Evolutionary conservation across 805 yeast genomes (phyloP), one percentile per base, ranked within the genome.

Genomic region (Wickerhamiella azymoides): DNA sequence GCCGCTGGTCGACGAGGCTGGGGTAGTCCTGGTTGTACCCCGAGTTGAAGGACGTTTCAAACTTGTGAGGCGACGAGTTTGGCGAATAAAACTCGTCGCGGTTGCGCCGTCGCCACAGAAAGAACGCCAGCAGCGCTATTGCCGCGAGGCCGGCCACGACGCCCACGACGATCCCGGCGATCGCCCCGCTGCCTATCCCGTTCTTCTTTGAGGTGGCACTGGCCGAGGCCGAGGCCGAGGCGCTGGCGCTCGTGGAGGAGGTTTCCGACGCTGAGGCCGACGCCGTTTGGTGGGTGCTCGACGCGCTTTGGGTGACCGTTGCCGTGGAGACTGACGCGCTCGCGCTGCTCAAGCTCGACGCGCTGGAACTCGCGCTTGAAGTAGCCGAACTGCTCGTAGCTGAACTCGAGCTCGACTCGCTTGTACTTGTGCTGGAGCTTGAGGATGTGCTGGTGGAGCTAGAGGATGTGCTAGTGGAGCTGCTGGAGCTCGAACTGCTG

Each of bases 101-200:
- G 24, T 32, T n/a, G 46, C 70, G 65, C 26, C 70, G 67, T 46
- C 70, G 63, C 55, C 69, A 62, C 50, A 68, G 54, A 27, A 73
- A 52, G 54, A 74, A 62, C 9, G 72, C 52, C 21, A 49, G 35
- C 6, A 64, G 62, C 0, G 66, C 71, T 2, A 71, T 32, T 2
- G 62, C 59, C 3, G 65, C 65, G 0, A 69, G 57, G 48, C 77
- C 80, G 17, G 58, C 64, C 10, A 74, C 62, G 6, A 65, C 67
- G 24, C 80, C 80, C 35, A 73, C 64, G n/a, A 73, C 80, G 24
- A 76, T 71, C 39, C 80, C 80, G 9, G 77, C 80, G 46, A 75
- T 74, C 17, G 78, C 77, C 14, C 80, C 80, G 21, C 62, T 62
- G 13, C 58, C 49, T 16, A 64, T 39, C 26, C 60, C 58, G 30